A percentile compares a stretch with the other conserved stretches of the same genome.
These are phyloP conservation scores for Conticribra guillardii DNA, from an alignment of 108 stramenopile species.

Conservation along the genomic window DNA sequence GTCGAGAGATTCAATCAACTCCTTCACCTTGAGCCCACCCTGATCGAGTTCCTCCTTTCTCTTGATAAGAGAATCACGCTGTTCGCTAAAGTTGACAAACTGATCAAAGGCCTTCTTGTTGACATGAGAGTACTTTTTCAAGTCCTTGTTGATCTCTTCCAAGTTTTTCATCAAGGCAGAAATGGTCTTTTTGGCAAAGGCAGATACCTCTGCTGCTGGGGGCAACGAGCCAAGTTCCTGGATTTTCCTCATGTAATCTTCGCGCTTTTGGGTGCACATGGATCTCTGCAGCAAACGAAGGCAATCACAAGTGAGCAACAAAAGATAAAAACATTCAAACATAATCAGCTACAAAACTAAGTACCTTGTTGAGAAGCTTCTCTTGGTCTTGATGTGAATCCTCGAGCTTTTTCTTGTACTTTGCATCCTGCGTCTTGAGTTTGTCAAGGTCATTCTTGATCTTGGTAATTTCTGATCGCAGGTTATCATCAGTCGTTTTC, in stretches of 20 bases:
- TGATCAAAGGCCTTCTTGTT: conserved; percentile 99
- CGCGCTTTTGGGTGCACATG: conserved; percentile 85
- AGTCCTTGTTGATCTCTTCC: conserved; percentile 88
- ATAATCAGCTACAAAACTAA: conserved; percentile 2
- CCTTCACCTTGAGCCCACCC: conserved; percentile 91
- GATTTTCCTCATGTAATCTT: conserved; percentile 89
- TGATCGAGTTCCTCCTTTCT: conserved; percentile 92
- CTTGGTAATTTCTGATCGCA: conserved; percentile 63
- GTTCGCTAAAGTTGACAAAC: conserved; percentile 96
- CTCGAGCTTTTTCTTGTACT: conserved; percentile 66
- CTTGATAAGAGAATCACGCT: conserved; percentile 89
- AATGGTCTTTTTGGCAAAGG: conserved; percentile 73
- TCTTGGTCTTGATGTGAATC: conserved; percentile 74
- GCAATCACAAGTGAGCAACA: conserved; percentile 9
- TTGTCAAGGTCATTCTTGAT: conserved; percentile 84
- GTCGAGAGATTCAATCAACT: conserved; percentile 94
- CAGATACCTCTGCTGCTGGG: conserved; percentile 76
- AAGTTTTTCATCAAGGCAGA: conserved; percentile 82
- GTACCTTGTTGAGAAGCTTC: conserved; percentile 83
- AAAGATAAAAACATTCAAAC: conserved; percentile 3
- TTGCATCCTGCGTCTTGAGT: conserved; percentile 68
- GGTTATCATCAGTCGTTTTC: conserved; percentile 51
- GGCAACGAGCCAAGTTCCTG: conserved; percentile 94
- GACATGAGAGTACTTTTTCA: conserved; percentile 97
- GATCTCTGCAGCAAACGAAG: conserved; percentile 60